A percentile compares a stretch with the other conserved stretches of the same genome.
Conservation (phyloP, 495 filamentous ascomycete species). For the Penicillium daleae region DNA sequence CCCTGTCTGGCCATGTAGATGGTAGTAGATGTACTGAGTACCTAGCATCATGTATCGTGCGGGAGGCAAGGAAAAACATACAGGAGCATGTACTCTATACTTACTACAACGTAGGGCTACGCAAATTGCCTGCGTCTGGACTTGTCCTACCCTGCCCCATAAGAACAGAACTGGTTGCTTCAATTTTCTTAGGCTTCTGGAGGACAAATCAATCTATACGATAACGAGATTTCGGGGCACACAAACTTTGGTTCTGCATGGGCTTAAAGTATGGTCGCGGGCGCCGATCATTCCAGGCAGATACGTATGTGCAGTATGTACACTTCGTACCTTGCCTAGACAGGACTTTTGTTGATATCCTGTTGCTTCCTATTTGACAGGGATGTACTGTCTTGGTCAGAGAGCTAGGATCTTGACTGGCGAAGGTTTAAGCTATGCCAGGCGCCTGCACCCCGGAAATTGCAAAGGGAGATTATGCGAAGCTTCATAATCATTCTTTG, state of each 20-base stretch:
- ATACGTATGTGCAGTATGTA: not conserved
- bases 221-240: not conserved
- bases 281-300: not conserved
- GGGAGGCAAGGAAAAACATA: not conserved
- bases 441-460: slow-evolving; percentile 15
- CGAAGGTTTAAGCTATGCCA: slow-evolving; percentile 11
- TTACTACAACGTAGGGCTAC: not conserved
- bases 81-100: not conserved
- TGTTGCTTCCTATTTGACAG: not conserved
- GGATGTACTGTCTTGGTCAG: not conserved
- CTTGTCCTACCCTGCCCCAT: not conserved
- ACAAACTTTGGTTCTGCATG: not conserved
- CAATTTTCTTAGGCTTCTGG: not conserved
- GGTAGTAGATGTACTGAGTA: not conserved
- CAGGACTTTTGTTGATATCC: not conserved
- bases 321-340: not conserved
- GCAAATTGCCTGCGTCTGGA: not conserved
- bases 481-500: not conserved
- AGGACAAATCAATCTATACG: not conserved
- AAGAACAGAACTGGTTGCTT: not conserved
- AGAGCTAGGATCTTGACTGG: slow-evolving; percentile 13
- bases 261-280: not conserved
- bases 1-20: not conserved
- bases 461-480: not conserved
- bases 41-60: slow-evolving; percentile 2